Evolutionary conservation across 352 stramenopile species (phyloP).

Genomic region (Aphanomyces euteiches): DNA sequence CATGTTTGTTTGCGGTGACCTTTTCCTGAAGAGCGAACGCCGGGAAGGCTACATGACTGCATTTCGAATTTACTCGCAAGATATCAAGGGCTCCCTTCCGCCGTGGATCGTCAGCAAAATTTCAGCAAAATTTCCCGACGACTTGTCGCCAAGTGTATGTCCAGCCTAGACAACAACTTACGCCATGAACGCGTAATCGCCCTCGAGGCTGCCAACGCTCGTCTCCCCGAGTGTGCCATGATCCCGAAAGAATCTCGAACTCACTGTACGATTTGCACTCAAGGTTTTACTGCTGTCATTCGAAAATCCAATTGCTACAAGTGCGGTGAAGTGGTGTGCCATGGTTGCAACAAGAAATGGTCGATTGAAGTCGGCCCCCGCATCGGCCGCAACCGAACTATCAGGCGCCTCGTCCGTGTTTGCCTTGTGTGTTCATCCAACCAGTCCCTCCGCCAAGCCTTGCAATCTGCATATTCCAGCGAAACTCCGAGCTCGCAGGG

Average conservation of each 20-base stretch:
- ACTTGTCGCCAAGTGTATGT: background rate
- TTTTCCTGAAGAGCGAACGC: conserved; percentile 56
- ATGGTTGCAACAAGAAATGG: conserved; percentile 16
- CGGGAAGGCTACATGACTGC: background rate
- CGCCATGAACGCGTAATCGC: background rate
- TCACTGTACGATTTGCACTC: background rate
- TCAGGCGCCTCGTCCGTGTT: background rate
- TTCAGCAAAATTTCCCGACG: background rate
- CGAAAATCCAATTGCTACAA: conserved; percentile 15
- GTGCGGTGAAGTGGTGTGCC: conserved; percentile 24
- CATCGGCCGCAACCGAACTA: background rate
- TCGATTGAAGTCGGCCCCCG: background rate
- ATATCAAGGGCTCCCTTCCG: background rate
- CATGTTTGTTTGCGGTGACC: conserved; percentile 69
- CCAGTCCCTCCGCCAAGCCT: background rate
- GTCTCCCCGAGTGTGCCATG: background rate
- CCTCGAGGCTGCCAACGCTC: background rate
- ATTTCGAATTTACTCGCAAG: conserved; percentile 10
- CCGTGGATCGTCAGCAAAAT: background rate
- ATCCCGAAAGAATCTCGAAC: background rate
- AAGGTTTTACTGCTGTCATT: background rate
- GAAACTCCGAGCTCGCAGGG: no score
- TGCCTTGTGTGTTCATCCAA: background rate
- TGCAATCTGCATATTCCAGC: background rate
- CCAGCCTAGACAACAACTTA: background rate